A percentile compares a stretch with the other conserved stretches of the same genome.
Evolutionary conservation across 257 asterid species (phyloP).

Genomic region (Petunia secreta): DNA sequence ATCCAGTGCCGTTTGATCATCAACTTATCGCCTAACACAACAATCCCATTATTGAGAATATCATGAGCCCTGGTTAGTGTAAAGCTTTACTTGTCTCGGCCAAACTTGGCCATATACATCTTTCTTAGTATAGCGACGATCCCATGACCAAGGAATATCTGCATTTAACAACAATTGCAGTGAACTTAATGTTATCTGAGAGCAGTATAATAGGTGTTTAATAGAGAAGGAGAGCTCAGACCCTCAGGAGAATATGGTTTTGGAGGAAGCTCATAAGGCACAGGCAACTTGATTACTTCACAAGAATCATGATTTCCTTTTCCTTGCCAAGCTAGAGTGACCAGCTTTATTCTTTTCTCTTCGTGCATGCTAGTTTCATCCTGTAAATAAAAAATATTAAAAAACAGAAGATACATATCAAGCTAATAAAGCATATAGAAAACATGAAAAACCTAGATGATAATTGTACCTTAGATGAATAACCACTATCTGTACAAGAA

Average conservation of each 20-base stretch:
- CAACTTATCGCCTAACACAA: background rate
- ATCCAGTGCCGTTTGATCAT: background rate
- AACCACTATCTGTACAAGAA: constrained; percentile 69
- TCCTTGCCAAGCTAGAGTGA: constrained; percentile 67
- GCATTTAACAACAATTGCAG: constrained; percentile 27
- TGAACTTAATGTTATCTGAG: background rate
- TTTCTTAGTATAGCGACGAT: constrained; percentile 70
- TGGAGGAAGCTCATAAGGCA: constrained; percentile 96
- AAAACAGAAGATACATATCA: background rate
- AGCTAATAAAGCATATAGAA: background rate
- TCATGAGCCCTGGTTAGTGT: constrained; percentile 54
- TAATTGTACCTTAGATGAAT: constrained; percentile 41
- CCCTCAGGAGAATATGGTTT: constrained; percentile 71
- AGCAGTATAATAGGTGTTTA: background rate
- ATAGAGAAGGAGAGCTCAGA: constrained; percentile 29
- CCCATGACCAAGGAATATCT: constrained; percentile 99
- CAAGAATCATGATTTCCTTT: constrained; percentile 39
- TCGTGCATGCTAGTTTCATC: constrained; percentile 36
- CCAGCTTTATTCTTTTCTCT: constrained; percentile 60
- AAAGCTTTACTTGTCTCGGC: constrained; percentile 74
- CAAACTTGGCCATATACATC: constrained; percentile 87
- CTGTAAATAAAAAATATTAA: constrained; percentile 35
- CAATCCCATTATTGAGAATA: background rate
- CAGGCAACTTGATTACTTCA: constrained; percentile 67
- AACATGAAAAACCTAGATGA: constrained; percentile 4